Evolutionary conservation across 2,329 filamentous ascomycete species (phyloP).

Genomic region (Ophiosphaerella herpotricha): DNA sequence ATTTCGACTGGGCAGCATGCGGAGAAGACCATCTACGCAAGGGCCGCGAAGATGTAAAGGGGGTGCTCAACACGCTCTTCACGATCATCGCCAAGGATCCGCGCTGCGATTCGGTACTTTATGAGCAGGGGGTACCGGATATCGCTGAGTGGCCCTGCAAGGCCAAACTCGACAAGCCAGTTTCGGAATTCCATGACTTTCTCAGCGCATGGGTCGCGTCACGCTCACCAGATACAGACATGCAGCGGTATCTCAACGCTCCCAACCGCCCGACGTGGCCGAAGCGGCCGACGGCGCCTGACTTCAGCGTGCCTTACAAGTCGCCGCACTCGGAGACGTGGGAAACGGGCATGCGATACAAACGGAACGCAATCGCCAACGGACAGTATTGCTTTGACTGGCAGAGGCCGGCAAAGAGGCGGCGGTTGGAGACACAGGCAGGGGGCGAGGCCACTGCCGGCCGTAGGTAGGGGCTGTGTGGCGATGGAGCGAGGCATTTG

Average conservation of each 20-base stretch:
- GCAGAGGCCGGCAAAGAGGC: too few species aligned
- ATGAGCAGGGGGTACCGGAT: constrained; percentile 16
- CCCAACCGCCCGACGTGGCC: constrained; percentile 2
- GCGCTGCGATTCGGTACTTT: too few species aligned
- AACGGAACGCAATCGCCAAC: too few species aligned
- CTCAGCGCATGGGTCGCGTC: constrained; percentile 6
- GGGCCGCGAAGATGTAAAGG: not conserved
- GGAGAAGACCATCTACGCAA: constrained; percentile 16
- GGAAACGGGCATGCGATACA: too few species aligned
- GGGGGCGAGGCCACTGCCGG: too few species aligned
- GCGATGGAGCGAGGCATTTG: too few species aligned
- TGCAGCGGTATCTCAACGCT: constrained; percentile 6
- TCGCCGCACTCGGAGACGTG: too few species aligned
- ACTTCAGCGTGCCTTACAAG: not conserved
- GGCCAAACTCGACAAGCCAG: constrained; percentile 1
- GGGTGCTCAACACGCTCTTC: too few species aligned
- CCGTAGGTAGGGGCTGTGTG: too few species aligned
- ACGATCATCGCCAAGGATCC: too few species aligned
- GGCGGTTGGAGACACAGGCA: too few species aligned
- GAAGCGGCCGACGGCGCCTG: not conserved
- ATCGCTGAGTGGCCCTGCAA: constrained; percentile 4
- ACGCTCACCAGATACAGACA: constrained; percentile 1
- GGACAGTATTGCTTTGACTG: too few species aligned
- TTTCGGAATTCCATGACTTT: not conserved
- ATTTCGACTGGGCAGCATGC: constrained; percentile 14